phyloP scores from a whole-genome alignment of 1,284 basidiomycete genomes.

The Kalmanozyma brasiliensis region DNA sequence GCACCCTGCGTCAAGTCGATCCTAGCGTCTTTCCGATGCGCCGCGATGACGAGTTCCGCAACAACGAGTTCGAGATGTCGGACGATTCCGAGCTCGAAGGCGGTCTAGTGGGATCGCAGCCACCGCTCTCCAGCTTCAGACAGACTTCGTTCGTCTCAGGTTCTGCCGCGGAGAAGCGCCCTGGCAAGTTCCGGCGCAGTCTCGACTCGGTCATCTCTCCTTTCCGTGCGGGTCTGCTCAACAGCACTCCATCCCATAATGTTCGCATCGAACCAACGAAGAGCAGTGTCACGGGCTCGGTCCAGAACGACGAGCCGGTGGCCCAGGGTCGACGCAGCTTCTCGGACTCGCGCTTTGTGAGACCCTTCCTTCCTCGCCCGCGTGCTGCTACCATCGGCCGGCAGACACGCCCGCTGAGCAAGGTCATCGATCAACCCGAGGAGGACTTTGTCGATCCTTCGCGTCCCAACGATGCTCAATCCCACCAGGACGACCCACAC shows the following conservation, averaged over 20 bases:
- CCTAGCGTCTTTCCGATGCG: constrained; percentile 31
- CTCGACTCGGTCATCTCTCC: constrained; percentile 46
- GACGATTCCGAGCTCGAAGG: constrained; percentile 23
- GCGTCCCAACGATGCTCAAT: background rate
- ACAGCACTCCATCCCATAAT: background rate
- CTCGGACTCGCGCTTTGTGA: constrained; percentile 43
- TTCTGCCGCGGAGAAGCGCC: constrained; percentile 3
- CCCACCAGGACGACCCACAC: too few relatives aligned
- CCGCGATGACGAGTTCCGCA: constrained; percentile 37
- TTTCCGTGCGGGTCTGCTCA: constrained; percentile 40
- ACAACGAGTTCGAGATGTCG: constrained; percentile 38
- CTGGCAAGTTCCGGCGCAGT: constrained; percentile 40
- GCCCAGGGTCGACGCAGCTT: constrained; percentile 32
- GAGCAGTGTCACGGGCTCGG: background rate
- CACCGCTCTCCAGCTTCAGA: background rate
- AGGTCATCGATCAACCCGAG: constrained; percentile 32
- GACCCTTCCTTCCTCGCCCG: constrained; percentile 29
- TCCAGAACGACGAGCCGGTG: constrained; percentile 6
- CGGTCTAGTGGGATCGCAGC: background rate
- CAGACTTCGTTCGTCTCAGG: background rate
- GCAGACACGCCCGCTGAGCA: constrained; percentile 28
- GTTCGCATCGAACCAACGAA: background rate
- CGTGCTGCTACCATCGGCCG: constrained; percentile 15
- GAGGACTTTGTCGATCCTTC: constrained; percentile 12
- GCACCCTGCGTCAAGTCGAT: constrained; percentile 14